These are phyloP conservation scores for Candida sanyaensis DNA, from an alignment of 1,139 yeast genomes.

Conservation along the genomic window DNA sequence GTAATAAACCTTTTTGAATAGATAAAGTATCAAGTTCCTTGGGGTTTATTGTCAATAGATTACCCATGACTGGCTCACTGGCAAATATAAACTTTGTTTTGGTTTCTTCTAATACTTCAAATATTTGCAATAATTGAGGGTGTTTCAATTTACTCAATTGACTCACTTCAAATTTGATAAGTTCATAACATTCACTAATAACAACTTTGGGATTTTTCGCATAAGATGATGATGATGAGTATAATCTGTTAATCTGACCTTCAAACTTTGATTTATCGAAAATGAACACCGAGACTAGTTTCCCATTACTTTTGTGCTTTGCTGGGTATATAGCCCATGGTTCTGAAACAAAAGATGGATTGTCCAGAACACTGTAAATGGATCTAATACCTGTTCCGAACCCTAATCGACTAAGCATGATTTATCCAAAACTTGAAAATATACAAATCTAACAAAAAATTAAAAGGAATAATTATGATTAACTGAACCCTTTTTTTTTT, in stretches of 20 bases:
- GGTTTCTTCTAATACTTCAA: slow-evolving; percentile 89
- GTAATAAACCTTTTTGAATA: slow-evolving; percentile 84
- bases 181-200: slow-evolving; percentile 42
- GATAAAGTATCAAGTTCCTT: slow-evolving; percentile 62
- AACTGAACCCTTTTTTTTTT: not conserved
- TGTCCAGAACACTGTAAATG: slow-evolving; percentile 69
- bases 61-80: slow-evolving; percentile 73
- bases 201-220: slow-evolving; percentile 40
- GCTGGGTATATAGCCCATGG: slow-evolving; percentile 91
- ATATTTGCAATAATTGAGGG: slow-evolving; percentile 78
- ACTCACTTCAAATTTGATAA: slow-evolving; percentile 53
- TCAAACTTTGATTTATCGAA: slow-evolving; percentile 84
- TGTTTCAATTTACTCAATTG: slow-evolving; percentile 82
- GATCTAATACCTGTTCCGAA: slow-evolving; percentile 72
- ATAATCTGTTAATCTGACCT: slow-evolving; percentile 50
- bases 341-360: slow-evolving; percentile 73
- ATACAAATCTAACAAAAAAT: not conserved
- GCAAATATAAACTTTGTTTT: slow-evolving; percentile 77
- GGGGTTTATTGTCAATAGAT: slow-evolving; percentile 49
- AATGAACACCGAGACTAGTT: slow-evolving; percentile 76
- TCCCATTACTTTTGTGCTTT: slow-evolving; percentile 59
- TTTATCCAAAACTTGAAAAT: not conserved
- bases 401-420: slow-evolving; percentile 26
- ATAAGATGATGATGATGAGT: slow-evolving; percentile 41
- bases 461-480: not conserved